Evolutionary conservation across 768 basidiomycete genomes (phyloP), one percentile per base, ranked within the genome.

Genomic region (Rhizopogon salebrosus): DNA sequence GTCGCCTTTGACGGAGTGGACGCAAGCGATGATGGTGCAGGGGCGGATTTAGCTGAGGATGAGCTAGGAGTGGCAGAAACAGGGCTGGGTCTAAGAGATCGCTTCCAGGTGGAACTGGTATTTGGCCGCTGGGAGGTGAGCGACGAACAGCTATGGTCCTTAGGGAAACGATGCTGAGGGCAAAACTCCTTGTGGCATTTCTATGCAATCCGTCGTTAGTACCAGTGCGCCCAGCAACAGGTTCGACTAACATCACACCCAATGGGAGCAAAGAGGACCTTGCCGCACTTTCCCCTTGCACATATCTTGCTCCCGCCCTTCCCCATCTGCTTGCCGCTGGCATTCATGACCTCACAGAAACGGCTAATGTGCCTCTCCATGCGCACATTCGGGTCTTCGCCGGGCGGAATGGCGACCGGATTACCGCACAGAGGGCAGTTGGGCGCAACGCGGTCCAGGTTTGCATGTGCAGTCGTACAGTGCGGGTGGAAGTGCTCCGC

Each of bases 361-460:
- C 62, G 73, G 22, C 63, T 72, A 57, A 94, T 78, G 64, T 93
- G 91, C 0, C 72, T 69, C 59, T 92, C 89, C 86, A 94, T 91
- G 43, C 83, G 79, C 38, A 82, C 68, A 59, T 93, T 93, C 10
- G 90, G 88, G 60, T 93, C 87, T 64, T 89, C 82, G 24, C 86
- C 85, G 0, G 77, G 82, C n/a, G 80, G 82, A 46, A 92, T 79
- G 3, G 88, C 81, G 9, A 93, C 81, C 1, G 89, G 89, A 3
- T 69, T 76, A 56, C 81, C 83, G 71, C 92, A 94, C 23, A 93
- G 68, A 3, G 91, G 91, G 60, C 89, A 92, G 36, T 80, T 75
- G 13, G 91, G 91, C 14, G 88, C 89, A 6, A 92, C 74, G 8
- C 91, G 79, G 55, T 94, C 43, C 82, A 56, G 81, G 77, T 63